Base-by-base conservation (phyloP, 345 rosid species). In the Kandelia obovata region DNA sequence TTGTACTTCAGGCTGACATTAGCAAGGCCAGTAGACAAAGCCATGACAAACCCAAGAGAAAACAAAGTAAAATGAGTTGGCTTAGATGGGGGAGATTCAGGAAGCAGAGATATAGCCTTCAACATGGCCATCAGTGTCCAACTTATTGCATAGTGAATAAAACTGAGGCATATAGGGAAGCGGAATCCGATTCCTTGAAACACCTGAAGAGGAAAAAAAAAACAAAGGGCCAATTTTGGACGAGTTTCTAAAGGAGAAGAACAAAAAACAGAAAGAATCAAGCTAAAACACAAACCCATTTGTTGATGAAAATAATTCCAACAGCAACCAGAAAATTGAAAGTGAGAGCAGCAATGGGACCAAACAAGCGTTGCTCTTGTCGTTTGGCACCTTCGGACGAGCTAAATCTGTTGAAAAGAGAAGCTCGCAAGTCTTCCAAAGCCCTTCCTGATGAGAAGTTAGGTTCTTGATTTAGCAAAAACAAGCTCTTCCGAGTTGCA, bases 1-100 rank as follows among this genome's bases (percentile, higher is more conserved):
- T 95, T 95, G 77, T 92, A 90, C 84, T 88, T 95, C 78, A 95
- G 85, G 88, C 99, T 95, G 67, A 95, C 93, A 79, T 92, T 95
- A 78, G 99, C 99, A 13, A 95, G 93, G 57, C 97, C 99, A 6
- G 99, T 95, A 30, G 97, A 95, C 30, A 95, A 77, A 21, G 96
- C 88, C 96, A 95, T 92, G 5, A 90, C 99, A 60, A 90, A 69
- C 15, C 96, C 99, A 52, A 95, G 92, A 71, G 91, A 80, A 62
- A 86, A 84, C 47, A 95, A 79, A 6, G 87, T 76, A 13, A 92
- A 76, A 63, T 71, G 77, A 25, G 77, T 80, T 0, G 92, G 82
- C 80, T 90, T 89, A 1, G 97, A 68, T 61, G 96, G 80, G 63
- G 98, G 88, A 2, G 96, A 80, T 31, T 92, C 68, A 34, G 96